phyloP scores from a whole-genome alignment of 495 filamentous ascomycete genomes.

The Pseudoneurospora amorphoporcata region DNA sequence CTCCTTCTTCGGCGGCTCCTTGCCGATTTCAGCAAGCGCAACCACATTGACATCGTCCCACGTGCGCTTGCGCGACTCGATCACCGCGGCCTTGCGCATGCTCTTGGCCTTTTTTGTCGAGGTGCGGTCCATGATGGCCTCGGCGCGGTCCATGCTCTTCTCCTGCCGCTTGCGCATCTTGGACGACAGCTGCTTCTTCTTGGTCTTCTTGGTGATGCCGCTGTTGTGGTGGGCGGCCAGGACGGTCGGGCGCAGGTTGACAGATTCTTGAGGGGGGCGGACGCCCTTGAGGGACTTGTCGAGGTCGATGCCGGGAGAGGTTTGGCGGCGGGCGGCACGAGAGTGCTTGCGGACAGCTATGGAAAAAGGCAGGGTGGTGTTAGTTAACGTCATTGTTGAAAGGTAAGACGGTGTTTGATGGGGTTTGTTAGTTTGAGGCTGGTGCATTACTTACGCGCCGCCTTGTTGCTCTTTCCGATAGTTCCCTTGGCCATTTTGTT shows the following conservation, averaged over 20 bases:
- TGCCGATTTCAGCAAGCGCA: neutral
- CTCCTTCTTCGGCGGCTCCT: slow-evolving; percentile 1
- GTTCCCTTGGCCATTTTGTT: slow-evolving; percentile 30
- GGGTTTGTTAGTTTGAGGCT: neutral
- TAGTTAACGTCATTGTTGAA: neutral
- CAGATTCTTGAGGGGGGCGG: slow-evolving; percentile 43
- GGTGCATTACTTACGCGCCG: slow-evolving; percentile 13
- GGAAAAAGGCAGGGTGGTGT: neutral
- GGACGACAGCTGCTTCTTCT: slow-evolving; percentile 47
- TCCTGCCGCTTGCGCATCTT: slow-evolving; percentile 58
- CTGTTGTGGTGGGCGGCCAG: slow-evolving; percentile 49
- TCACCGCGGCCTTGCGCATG: slow-evolving; percentile 45
- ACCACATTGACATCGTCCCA: slow-evolving; percentile 53
- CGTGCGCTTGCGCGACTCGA: slow-evolving; percentile 43
- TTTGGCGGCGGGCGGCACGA: slow-evolving; percentile 61
- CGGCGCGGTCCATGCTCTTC: slow-evolving; percentile 64
- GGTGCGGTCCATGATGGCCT: slow-evolving; percentile 56
- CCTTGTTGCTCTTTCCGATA: slow-evolving; percentile 30
- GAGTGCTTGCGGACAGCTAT: slow-evolving; percentile 47
- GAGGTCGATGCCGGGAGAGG: slow-evolving; percentile 58
- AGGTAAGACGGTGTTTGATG: neutral
- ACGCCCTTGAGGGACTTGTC: slow-evolving; percentile 64
- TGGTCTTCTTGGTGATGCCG: slow-evolving; percentile 53
- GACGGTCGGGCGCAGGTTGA: slow-evolving; percentile 45
- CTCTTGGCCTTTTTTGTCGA: slow-evolving; percentile 62